Base-by-base conservation (phyloP, 1,139 yeast genomes). In the Dujonia santamariae region DNA sequence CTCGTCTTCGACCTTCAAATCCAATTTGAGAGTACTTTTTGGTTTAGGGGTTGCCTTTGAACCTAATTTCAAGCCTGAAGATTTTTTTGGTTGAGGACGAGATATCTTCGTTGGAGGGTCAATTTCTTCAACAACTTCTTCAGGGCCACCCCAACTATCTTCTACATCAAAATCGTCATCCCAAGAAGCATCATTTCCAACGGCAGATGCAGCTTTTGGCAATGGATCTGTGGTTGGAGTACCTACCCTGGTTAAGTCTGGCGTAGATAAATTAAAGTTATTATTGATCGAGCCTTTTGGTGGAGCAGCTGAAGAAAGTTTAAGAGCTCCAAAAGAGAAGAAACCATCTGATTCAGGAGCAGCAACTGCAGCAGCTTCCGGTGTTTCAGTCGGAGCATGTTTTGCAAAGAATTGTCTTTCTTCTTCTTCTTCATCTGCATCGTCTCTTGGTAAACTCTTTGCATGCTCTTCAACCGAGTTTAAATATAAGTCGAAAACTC, bases 401-500 rank as follows among this genome's bases (percentile, higher is more conserved):
- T 59, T 63, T 23, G 40, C 51, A 42, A 59, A 63, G 36, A 69
- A 69, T 30, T 64, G 61, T 35, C 51, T 54, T 38, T 61, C 67
- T 39, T 60, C 65, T 11, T 30, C 51, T 19, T 54, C 54, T 8
- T 44, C 38, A 12, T 59, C 66, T 35, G 63, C 70, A 26, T 72
- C 73, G 11, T 59, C 70, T 8, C 59, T 57, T 1, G 85, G 79
- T 37, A 85, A 57, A 3, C 64, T 55, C 1, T 67, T 59, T 0
- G 94, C 84, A 44, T 82, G 86, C 18, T 59, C 57, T 43, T 79
- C 81, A 26, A 87, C 82, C 38, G 80, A 76, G 13, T 67, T 65
- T 53, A 87, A 70, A 50, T 83, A 85, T 22, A 73, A 44, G 25
- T 79, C 78, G 50, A 88, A 80, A 0, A 87, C 70, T 33, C 68